Percentiles rank a stretch among this genome's conserved stretches.
Evolutionary conservation across 345 rosid genomes (phyloP).

Genomic region (Linum tenue): DNA sequence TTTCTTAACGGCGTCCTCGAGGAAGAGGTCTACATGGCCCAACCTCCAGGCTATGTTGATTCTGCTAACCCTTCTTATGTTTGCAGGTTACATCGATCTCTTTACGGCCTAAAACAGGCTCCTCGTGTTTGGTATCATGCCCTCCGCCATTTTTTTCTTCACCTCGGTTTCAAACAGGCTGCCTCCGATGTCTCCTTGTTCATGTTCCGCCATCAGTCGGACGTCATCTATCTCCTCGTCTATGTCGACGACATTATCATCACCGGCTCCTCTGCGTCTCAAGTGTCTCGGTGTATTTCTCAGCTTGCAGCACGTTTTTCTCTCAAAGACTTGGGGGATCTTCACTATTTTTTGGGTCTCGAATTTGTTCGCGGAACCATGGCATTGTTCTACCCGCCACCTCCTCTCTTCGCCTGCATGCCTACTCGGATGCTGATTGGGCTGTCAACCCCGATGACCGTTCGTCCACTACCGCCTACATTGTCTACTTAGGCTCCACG

Average conservation of each 20-base stretch:
- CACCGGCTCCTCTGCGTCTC: not conserved
- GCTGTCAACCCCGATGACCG: too few relatives aligned
- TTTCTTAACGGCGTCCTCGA: not conserved
- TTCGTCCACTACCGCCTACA: too few relatives aligned
- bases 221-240: too few relatives aligned
- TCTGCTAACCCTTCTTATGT: not conserved
- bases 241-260: not conserved
- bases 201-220: not conserved
- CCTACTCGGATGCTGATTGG: conserved; percentile 7
- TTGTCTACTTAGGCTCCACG: too few relatives aligned
- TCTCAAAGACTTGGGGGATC: not conserved
- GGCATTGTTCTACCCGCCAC: not conserved
- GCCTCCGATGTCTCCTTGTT: not conserved
- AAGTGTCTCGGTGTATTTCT: not conserved
- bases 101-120: not conserved
- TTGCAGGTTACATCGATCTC: not conserved
- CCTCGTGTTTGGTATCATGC: not conserved
- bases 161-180: not conserved
- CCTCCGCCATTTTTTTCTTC: not conserved
- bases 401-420: not conserved
- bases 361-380: not conserved
- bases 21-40: too few relatives aligned
- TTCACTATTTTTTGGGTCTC: conserved; percentile 2
- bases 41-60: conserved; percentile 2
- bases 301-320: too few relatives aligned